phyloP scores from a whole-genome alignment of 2,329 filamentous ascomycete species.

The Botrytis sinoallii region DNA sequence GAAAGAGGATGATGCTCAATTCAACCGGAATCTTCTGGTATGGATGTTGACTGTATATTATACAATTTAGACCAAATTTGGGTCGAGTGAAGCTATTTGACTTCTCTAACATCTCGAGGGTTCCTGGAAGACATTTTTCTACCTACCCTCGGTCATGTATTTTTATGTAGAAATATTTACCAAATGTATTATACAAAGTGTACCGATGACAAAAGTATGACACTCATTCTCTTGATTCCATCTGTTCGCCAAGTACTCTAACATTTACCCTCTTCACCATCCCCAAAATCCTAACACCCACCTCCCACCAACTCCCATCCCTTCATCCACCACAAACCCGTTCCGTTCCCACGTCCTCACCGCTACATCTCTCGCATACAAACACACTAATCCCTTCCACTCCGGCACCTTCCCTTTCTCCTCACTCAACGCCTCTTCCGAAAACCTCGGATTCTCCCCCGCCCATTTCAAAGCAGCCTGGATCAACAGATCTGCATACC shows the following conservation, averaged over 20 bases:
- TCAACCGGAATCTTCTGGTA: not conserved
- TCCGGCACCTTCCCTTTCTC: constrained; percentile 42
- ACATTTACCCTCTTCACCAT: constrained; percentile 56
- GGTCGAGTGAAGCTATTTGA: not conserved
- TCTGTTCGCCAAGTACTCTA: not conserved
- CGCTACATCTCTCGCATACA: constrained; percentile 72
- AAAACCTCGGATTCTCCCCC: constrained; percentile 52
- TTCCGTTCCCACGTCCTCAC: constrained; percentile 64
- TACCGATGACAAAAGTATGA: not conserved
- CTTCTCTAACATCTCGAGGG: not conserved
- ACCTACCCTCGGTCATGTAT: not conserved
- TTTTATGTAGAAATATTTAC: not conserved
- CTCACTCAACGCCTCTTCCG: constrained; percentile 45
- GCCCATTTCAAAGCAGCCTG: constrained; percentile 68
- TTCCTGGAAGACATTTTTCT: not conserved
- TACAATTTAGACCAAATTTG: not conserved
- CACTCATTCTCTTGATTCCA: not conserved
- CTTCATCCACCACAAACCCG: constrained; percentile 72
- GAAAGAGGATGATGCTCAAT: not conserved
- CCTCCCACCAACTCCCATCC: constrained; percentile 75
- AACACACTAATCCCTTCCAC: constrained; percentile 74
- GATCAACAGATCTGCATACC: constrained; percentile 64
- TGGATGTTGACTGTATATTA: not conserved
- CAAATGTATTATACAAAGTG: not conserved
- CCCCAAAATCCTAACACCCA: constrained; percentile 79